Conservation (phyloP, 2,329 filamentous ascomycete genomes). For the Neocatenulostroma microsporum region DNA sequence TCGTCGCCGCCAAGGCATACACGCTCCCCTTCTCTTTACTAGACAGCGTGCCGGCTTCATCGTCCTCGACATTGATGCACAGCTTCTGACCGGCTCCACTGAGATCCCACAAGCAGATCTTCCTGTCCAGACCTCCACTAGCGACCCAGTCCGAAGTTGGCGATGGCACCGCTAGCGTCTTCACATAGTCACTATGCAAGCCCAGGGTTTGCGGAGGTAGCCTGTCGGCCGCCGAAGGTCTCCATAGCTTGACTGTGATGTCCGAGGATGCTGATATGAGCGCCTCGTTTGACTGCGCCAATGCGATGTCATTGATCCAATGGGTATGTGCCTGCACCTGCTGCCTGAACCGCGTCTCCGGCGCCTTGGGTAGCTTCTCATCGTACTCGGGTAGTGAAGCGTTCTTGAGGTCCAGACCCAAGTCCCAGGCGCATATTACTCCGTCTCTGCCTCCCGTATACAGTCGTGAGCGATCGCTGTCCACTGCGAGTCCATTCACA, state of each 20-base stretch:
- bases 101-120: conserved; percentile 89
- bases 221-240: conserved; percentile 57
- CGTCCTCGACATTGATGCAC: conserved; percentile 75
- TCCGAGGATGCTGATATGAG: conserved; percentile 91
- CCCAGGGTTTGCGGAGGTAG: conserved; percentile 73
- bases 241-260: conserved; percentile 86
- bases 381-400: conserved; percentile 27
- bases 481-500: conserved; percentile 88
- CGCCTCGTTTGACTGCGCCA: conserved; percentile 68
- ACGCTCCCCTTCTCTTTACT: conserved; percentile 82
- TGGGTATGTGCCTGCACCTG: conserved; percentile 80
- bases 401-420: conserved; percentile 59
- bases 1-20: conserved; percentile 76
- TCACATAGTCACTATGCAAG: conserved; percentile 92
- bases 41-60: conserved; percentile 64
- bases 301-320: conserved; percentile 89
- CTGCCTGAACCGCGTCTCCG: conserved; percentile 49
- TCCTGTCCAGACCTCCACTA: conserved; percentile 85
- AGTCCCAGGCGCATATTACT: conserved; percentile 90
- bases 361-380: conserved; percentile 26
- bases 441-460: conserved; percentile 90
- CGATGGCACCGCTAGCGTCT: conserved; percentile 76
- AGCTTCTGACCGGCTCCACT: conserved; percentile 78
- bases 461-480: conserved; percentile 76
- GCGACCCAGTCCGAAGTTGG: conserved; percentile 74